Evolutionary conservation across 495 filamentous ascomycete genomes (phyloP), one percentile per base, ranked within the genome.

Genomic region (Aspergillus hancockii): DNA sequence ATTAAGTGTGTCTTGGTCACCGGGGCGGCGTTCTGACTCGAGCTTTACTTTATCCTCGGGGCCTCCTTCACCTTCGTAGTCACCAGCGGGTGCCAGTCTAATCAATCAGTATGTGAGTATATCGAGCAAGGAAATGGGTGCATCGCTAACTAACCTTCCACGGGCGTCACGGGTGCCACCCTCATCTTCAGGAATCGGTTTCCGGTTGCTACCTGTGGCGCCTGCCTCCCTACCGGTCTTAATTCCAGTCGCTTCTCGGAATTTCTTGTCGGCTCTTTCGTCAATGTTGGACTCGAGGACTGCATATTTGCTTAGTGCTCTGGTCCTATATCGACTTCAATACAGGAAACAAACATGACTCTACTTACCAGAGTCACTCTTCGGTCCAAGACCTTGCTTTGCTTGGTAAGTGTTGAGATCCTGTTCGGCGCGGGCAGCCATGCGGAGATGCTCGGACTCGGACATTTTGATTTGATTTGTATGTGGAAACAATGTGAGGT

Each of bases 261-360:
- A 84, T 51, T 76, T 76, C 49, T 68, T 59, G 14, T 68, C 57
- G 19, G 75, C 81, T 63, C 70, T 64, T 54, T 79, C 70, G 62
- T 85, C 72, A 63, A 85, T 72, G 54, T 81, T 80, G 43, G 82
- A 85, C 66, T 86, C 82, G 49, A 66, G 47, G 16, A 77, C 81
- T 84, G 54, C 43, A 21, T 13, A 21, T 28, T 31, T 0, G 23
- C 38, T 49, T 19, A 52, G 13, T 40, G 7, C 8, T 18, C 31
- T 22, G 34, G 18, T 0, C 18, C 28, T 0, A 53, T 34, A 13
- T 7, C 10, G 1, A 5, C 4, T 7, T 28, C 25, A 7, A 7
- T 28, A 3, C 25, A 28, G 25, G 25, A 28, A 16, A 14, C n/a
- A 18, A 31, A 7, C n/a, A 28, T 21, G 14, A 1, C 10, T 6